Evolutionary conservation across 2,329 filamentous ascomycete species (phyloP).

Genomic region (Scortechinia acanthostroma): DNA sequence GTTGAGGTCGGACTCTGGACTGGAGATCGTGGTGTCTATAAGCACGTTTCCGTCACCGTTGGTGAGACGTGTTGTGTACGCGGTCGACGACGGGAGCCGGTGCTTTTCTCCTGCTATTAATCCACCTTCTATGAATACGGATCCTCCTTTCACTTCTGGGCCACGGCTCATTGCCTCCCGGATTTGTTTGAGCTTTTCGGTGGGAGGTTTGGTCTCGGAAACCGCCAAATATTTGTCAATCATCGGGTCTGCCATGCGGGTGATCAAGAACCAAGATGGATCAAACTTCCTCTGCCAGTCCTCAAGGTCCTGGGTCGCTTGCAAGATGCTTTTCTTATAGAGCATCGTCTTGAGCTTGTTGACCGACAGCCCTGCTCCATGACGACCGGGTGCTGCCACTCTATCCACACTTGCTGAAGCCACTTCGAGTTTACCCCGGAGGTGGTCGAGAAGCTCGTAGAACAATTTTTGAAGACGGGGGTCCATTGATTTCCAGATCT

Average conservation of each 20-base stretch:
- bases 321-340: slow-evolving; percentile 3
- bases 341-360: background rate
- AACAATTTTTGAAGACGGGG: too few species aligned
- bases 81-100: background rate
- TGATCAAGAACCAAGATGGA: slow-evolving; percentile 6
- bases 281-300: slow-evolving; percentile 5
- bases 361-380: background rate
- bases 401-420: too few species aligned
- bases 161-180: background rate
- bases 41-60: too few species aligned
- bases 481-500: too few species aligned
- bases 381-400: background rate
- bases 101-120: background rate
- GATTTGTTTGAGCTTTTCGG: too few species aligned
- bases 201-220: too few species aligned
- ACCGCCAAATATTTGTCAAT: too few species aligned
- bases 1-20: background rate
- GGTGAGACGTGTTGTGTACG: too few species aligned
- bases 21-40: background rate
- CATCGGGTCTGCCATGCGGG: background rate
- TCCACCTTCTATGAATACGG: background rate
- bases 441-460: too few species aligned
- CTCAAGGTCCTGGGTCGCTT: slow-evolving; percentile 6
- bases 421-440: too few species aligned
- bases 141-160: background rate